phyloP scores from a whole-genome alignment of 116 monocot species.

The Cymodocea nodosa region DNA sequence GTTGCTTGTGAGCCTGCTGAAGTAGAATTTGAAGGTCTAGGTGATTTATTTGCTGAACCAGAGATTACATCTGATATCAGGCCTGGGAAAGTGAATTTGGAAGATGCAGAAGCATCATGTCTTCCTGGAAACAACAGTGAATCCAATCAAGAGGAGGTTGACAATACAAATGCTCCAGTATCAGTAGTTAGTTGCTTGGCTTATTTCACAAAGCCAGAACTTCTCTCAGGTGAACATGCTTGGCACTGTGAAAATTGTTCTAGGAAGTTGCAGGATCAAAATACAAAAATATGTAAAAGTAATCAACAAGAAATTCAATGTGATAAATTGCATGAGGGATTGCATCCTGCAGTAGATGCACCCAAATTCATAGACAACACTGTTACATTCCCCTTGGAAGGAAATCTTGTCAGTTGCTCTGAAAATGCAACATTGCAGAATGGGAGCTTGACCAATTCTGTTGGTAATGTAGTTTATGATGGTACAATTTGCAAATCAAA shows the following conservation, averaged over 20 bases:
- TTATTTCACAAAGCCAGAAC: slow-evolving; percentile 62
- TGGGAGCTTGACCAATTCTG: slow-evolving; percentile 3
- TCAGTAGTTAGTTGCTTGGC: slow-evolving; percentile 62
- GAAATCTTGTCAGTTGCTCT: neutral
- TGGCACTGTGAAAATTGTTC: slow-evolving; percentile 85
- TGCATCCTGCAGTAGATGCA: neutral
- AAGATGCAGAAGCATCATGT: slow-evolving; percentile 30
- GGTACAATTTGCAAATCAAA: slow-evolving; percentile 3
- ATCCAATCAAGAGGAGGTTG: slow-evolving; percentile 51
- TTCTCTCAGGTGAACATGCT: slow-evolving; percentile 67
- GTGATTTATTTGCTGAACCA: slow-evolving; percentile 72
- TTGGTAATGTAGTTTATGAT: neutral
- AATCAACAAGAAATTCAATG: slow-evolving; percentile 2
- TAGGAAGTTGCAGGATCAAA: slow-evolving; percentile 17
- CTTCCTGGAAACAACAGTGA: slow-evolving; percentile 32
- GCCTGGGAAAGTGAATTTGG: slow-evolving; percentile 14
- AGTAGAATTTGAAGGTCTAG: slow-evolving; percentile 55
- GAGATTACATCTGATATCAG: slow-evolving; percentile 43
- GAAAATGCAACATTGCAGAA: slow-evolving; percentile 9
- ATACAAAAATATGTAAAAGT: slow-evolving; percentile 3
- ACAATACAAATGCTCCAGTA: slow-evolving; percentile 35
- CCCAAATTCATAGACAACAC: neutral
- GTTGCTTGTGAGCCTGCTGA: slow-evolving; percentile 22
- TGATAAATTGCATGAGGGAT: neutral
- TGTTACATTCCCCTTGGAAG: neutral